Conservation (phyloP, 2,329 filamentous ascomycete species). For the Talaromyces sp. region DNA sequence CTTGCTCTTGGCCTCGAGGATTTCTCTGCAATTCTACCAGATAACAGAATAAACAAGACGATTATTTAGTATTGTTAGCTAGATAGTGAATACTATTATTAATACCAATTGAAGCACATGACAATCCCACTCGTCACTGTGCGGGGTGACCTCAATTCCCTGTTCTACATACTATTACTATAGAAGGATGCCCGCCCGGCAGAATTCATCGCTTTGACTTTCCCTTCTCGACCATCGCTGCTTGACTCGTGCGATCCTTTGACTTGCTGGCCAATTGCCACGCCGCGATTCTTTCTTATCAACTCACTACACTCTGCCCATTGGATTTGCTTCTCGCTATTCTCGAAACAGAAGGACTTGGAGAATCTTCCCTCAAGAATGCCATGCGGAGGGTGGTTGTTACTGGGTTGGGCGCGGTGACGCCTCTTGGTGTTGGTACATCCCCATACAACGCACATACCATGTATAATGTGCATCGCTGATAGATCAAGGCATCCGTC, state of each 20-base stretch:
- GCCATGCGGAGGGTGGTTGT: constrained; percentile 65
- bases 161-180: no score
- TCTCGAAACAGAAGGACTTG: constrained; percentile 4
- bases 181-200: constrained; percentile 9
- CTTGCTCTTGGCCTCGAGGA: background rate
- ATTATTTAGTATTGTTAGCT: no score
- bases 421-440: constrained; percentile 72
- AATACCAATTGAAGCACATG: no score
- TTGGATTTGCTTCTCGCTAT: background rate
- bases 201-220: constrained; percentile 30
- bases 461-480: background rate
- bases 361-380: constrained; percentile 10
- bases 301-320: no score
- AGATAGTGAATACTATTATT: no score
- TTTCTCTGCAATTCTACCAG: background rate
- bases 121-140: background rate
- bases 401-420: constrained; percentile 75
- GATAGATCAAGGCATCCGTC: constrained; percentile 53
- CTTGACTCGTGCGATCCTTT: background rate
- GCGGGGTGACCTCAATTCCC: no score
- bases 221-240: constrained; percentile 25
- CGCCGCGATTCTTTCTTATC: background rate
- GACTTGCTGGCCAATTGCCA: background rate
- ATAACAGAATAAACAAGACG: background rate
- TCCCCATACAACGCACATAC: constrained; percentile 8